Evolutionary conservation across 495 filamentous ascomycete species (phyloP), one percentile per base, ranked within the genome.

Genomic region (Trichoderma orchidacearum): DNA sequence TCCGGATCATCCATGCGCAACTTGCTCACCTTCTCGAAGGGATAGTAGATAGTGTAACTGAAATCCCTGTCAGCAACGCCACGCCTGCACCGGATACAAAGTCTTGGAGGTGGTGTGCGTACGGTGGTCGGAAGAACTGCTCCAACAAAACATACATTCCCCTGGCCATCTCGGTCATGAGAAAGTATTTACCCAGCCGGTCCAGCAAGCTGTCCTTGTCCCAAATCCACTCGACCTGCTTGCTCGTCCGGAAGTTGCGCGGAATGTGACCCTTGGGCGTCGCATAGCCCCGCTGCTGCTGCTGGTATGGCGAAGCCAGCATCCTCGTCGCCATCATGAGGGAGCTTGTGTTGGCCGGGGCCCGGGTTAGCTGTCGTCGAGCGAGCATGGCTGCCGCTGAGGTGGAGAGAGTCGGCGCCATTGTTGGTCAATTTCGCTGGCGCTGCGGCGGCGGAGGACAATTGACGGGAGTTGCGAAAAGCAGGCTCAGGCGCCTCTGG

Each of bases 111-210:
- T 30, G 18, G 36, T 55, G 27, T 51, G 90, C 89, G 82, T 73
- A 96, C 87, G 93, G 93, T 68, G 93, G 87, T 68, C 93, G 75
- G 78, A 98, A 98, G 80, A 85, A 98, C 75, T 98, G 92, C 81
- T 98, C 93, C 70, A 98, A 66, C 69, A 93, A 84, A 54, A 97
- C 87, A 66, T 95, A 97, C 94, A 98, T 96, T 69, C 93, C 93
- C 63, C 93, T 82, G 67, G 88, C 72, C 84, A 98, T 93, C 78
- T 98, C 93, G 5, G 86, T 85, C 78, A 97, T 68, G 59, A 97
- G 80, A 71, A 97, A 96, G 75, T 90, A 96, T 66, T 87, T 86
- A 53, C 84, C 87, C n/a, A 87, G 84, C 71, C 85, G 86, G 69
- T 94, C 86, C 41, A 93, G 68, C 5, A 84, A 79, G 41, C 79